A percentile compares a stretch with the other conserved stretches of the same genome.
phyloP scores from a whole-genome alignment of 1,139 yeast species.

The Yamadazyma atlantica region DNA sequence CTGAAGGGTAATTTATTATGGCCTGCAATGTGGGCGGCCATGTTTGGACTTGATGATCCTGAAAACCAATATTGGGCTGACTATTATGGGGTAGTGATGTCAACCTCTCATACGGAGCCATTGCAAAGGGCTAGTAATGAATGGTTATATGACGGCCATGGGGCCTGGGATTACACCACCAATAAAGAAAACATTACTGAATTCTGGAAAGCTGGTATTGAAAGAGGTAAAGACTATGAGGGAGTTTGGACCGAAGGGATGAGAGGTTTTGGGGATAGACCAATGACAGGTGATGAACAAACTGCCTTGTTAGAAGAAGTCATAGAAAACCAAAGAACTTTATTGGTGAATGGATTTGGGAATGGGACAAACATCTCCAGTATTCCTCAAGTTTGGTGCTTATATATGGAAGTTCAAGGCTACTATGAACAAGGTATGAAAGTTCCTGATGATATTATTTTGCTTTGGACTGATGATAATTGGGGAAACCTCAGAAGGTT shows the following conservation, averaged over 20 bases:
- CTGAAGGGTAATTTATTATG: constrained; percentile 18
- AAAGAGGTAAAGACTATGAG: constrained; percentile 16
- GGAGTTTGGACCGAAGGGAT: constrained; percentile 20
- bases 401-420: constrained; percentile 19
- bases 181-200: constrained; percentile 16
- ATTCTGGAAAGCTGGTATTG: constrained; percentile 18
- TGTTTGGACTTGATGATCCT: constrained; percentile 19
- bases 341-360: constrained; percentile 13
- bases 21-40: constrained; percentile 20
- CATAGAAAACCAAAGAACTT: constrained; percentile 14
- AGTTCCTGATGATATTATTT: constrained; percentile 19
- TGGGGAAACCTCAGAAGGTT: constrained; percentile 21
- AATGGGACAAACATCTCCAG: constrained; percentile 11
- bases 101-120: constrained; percentile 21
- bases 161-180: constrained; percentile 18
- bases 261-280: constrained; percentile 20
- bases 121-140: constrained; percentile 18
- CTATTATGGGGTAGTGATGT: constrained; percentile 19
- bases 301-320: constrained; percentile 14
- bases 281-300: constrained; percentile 17
- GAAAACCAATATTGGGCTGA: constrained; percentile 19
- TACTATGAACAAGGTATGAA: constrained; percentile 18
- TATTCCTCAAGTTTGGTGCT: constrained; percentile 20
- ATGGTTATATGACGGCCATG: constrained; percentile 16
- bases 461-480: constrained; percentile 20